Percentiles rank a stretch among this genome's conserved stretches.
Conservation (phyloP, 169 alveolate genomes). For the Nephromyces sp. region DNA sequence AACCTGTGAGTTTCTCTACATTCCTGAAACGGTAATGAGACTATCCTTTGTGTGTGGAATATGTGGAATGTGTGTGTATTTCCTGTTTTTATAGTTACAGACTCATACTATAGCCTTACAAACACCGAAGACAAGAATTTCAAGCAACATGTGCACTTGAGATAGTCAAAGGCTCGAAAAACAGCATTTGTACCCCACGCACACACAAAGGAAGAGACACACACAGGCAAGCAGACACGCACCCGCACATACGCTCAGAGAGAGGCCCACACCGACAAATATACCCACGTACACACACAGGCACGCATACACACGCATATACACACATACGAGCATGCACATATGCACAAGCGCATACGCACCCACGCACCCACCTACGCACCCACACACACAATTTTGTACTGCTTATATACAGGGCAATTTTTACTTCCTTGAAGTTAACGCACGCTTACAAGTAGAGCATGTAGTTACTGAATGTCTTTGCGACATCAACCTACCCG, state of each 20-base stretch:
- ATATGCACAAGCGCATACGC: background rate
- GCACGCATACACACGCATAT: background rate
- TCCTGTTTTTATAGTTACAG: no score
- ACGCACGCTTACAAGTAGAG: slow-evolving; percentile 74
- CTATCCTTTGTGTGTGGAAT: no score
- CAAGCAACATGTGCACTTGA: no score
- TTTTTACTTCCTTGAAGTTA: slow-evolving; percentile 70
- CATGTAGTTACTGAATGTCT: slow-evolving; percentile 74
- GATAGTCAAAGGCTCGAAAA: no score
- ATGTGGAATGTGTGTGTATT: no score
- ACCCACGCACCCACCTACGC: background rate
- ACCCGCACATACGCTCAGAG: slow-evolving; percentile 57
- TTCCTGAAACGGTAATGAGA: no score
- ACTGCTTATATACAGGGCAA: slow-evolving; percentile 9
- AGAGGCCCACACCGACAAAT: slow-evolving; percentile 6
- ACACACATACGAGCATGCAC: background rate
- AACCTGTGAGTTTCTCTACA: no score
- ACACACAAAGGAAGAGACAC: no score
- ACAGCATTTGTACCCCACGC: no score
- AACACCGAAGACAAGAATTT: no score
- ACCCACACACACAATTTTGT: background rate
- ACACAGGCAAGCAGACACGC: no score
- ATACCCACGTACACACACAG: background rate
- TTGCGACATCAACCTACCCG: slow-evolving; percentile 66
- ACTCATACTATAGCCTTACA: no score